Conservation (phyloP, 1,139 yeast genomes). For the Lodderomyces beijingensis region DNA sequence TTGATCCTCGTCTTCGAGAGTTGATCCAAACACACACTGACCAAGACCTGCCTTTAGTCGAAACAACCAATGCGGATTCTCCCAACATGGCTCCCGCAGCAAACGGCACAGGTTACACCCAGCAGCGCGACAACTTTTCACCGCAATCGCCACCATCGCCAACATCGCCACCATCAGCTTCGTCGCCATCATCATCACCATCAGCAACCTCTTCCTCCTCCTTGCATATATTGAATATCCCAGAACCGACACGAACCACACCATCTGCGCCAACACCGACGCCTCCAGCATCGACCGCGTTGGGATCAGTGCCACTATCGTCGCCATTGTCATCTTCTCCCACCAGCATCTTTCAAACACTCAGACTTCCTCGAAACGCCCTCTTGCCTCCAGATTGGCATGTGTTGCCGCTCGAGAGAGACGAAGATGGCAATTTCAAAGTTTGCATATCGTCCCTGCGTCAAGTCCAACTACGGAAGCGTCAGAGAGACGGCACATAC, state of each 20-base stretch:
- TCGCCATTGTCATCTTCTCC: constrained; percentile 1
- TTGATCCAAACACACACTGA: no score
- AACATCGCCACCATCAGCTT: constrained; percentile 4
- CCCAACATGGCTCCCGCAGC: not conserved
- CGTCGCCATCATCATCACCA: constrained; percentile 3
- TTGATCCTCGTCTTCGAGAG: no score
- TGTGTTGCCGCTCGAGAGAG: constrained; percentile 23
- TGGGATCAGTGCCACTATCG: not conserved
- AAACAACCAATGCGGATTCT: not conserved
- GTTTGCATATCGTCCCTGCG: constrained; percentile 18
- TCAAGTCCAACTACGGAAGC: constrained; percentile 16
- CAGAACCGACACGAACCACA: constrained; percentile 1
- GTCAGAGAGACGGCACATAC: constrained; percentile 8
- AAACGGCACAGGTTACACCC: not conserved
- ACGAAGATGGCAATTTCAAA: constrained; percentile 13
- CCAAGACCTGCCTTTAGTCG: not conserved
- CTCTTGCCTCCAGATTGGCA: constrained; percentile 35
- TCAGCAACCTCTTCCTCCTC: not conserved
- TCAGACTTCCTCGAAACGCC: constrained; percentile 20
- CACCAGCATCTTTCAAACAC: constrained; percentile 6
- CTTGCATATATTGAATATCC: not conserved
- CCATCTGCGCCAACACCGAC: constrained; percentile 1
- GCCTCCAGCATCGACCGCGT: no score
- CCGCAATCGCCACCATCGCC: constrained; percentile 4
- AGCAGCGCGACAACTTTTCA: not conserved